Base-by-base conservation (phyloP, 2,329 filamentous ascomycete species). In the Neonectria faginata region DNA sequence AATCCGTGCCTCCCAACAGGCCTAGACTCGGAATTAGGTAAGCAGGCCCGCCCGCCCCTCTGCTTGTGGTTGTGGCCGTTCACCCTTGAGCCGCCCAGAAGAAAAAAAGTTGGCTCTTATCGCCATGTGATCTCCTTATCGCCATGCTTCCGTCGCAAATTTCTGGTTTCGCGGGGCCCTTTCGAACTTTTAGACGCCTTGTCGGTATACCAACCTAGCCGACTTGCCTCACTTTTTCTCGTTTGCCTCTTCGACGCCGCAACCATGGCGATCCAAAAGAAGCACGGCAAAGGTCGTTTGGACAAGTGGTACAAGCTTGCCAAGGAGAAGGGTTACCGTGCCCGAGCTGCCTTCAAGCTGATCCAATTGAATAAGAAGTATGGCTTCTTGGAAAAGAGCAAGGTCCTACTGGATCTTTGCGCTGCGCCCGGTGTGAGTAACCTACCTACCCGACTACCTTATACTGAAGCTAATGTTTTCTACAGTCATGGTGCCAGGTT, bases 331-430 rank as follows among this genome's bases (percentile, higher is more conserved):
- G 96, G 96, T 67, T 99, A 97, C 78, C 88, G 96, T 75, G 95
- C 96, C 67, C 89, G 96, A 86, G 94, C 96, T 73, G 94, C 96
- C 61, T 98, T 98, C 87, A 99, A 99, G 83, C 83, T 99, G 73
- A 95, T 99, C 72, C 95, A 99, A 80, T 84, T 99, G 74, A 99
- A 99, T 84, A 97, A 98, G 83, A 98, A 97, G 79, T 99, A 97
- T 91, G 92, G 93, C 72, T 99, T 99, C 81, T 85, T 99, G 73
- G 94, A 98, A 80, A 95, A 97, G 85, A 97, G 93, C 81, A 97
- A 93, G 84, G 96, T 98, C 74, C 84, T 97, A 66, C 86, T 99
- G 78, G 97, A 99, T 90, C 91, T 99, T 77, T 99, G 96, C 83
- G 96, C 96, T 70, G 96, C 96, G 20, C 96, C 96, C 33, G 96